Percentiles rank a stretch among this genome's conserved stretches.
These are phyloP conservation scores for Saksenaea oblongispora DNA, from an alignment of 371 early-diverging fungal species.

Conservation along the genomic window DNA sequence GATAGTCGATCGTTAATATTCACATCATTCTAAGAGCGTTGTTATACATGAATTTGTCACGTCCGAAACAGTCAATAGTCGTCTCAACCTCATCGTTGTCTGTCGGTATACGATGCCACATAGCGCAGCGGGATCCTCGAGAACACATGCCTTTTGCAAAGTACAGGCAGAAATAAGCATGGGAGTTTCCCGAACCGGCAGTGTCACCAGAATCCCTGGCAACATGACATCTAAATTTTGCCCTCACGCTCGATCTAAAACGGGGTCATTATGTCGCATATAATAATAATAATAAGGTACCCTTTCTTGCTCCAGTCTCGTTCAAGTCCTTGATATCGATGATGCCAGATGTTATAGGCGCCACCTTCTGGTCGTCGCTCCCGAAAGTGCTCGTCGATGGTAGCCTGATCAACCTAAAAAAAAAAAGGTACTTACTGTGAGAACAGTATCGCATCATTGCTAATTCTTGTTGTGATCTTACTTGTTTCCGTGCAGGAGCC, in stretches of 20 bases:
- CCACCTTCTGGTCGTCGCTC: conserved; percentile 52
- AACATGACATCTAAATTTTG: conserved; percentile 67
- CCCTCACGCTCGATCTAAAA: conserved; percentile 45
- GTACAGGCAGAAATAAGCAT: conserved; percentile 76
- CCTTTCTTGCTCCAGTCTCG: conserved; percentile 47
- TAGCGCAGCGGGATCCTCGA: conserved; percentile 67
- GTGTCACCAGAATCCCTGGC: conserved; percentile 77
- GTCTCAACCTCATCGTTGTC: conserved; percentile 66
- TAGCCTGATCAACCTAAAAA: conserved; percentile 41
- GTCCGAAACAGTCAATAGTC: conserved; percentile 81
- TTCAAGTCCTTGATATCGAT: conserved; percentile 61
- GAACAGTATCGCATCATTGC: no score
- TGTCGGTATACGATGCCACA: conserved; percentile 78
- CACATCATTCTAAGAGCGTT: neutral
- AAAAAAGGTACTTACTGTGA: neutral
- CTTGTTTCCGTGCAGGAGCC: conserved; percentile 27
- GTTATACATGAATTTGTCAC: conserved; percentile 64
- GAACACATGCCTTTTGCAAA: conserved; percentile 88
- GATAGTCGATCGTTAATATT: neutral
- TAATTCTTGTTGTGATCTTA: neutral
- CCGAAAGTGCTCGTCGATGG: conserved; percentile 42
- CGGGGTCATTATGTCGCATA: conserved; percentile 1
- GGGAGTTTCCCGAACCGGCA: conserved; percentile 60
- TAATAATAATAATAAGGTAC: conserved; percentile 9
- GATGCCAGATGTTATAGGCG: conserved; percentile 83